Conservation (phyloP, 208 protist species). For the Acanthamoeba divionensis region DNA sequence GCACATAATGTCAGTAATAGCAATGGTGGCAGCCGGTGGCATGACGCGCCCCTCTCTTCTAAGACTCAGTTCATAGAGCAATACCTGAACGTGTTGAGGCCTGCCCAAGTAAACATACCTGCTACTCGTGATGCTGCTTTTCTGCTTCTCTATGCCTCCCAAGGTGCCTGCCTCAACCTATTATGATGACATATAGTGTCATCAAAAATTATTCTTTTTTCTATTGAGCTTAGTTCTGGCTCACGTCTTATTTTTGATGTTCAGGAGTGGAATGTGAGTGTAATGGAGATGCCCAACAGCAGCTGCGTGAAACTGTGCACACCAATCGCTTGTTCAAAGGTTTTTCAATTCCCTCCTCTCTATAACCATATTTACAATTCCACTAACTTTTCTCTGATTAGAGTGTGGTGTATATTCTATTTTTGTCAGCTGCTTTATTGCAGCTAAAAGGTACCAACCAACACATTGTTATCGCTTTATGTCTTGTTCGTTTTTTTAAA, state of each 20-base stretch:
- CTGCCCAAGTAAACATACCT: background rate
- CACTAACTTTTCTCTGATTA: background rate
- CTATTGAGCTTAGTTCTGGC: background rate
- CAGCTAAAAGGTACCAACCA: background rate
- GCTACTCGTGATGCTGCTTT: background rate
- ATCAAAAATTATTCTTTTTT: background rate
- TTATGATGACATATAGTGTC: background rate
- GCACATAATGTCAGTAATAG: background rate
- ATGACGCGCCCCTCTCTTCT: background rate
- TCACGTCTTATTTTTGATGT: background rate
- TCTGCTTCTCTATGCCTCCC: background rate
- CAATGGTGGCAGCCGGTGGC: background rate
- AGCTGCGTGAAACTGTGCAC: background rate
- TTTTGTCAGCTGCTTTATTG: background rate
- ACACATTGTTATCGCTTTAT: background rate
- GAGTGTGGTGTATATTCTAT: background rate
- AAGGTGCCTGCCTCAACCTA: background rate
- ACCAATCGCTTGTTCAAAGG: background rate
- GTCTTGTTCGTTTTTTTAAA: background rate
- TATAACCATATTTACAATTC: background rate
- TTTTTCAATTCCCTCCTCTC: no score
- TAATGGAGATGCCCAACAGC: background rate
- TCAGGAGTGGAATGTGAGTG: background rate
- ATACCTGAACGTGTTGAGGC: background rate
- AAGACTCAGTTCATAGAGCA: no score